These are phyloP conservation scores for Suhomyces terraborum DNA, from an alignment of 1,139 yeast genomes.

Conservation along the genomic window DNA sequence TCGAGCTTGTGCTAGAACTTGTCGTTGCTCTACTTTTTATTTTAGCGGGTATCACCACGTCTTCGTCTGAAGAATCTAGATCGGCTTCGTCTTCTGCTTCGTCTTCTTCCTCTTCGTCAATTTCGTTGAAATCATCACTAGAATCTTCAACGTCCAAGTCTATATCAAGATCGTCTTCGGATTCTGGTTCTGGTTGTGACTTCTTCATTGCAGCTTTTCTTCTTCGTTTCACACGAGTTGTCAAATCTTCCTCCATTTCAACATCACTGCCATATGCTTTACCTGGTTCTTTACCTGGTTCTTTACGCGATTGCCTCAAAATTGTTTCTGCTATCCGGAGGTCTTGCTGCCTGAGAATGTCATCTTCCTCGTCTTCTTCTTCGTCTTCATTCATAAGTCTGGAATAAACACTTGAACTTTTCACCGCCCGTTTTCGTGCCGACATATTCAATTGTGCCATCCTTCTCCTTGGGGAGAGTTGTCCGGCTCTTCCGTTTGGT, in stretches of 20 bases:
- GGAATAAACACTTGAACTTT: slow-evolving; percentile 30
- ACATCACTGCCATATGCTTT: slow-evolving; percentile 33
- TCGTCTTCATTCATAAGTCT: slow-evolving; percentile 40
- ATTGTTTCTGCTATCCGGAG: slow-evolving; percentile 48
- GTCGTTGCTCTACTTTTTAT: not conserved
- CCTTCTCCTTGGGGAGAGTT: slow-evolving; percentile 47
- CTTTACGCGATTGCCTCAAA: slow-evolving; percentile 29
- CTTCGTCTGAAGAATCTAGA: slow-evolving; percentile 9
- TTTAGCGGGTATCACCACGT: slow-evolving; percentile 7
- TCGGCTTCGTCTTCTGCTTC: slow-evolving; percentile 8
- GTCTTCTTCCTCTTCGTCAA: slow-evolving; percentile 14
- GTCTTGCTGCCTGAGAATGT: slow-evolving; percentile 38
- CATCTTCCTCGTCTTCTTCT: slow-evolving; percentile 32
- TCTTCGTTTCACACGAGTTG: slow-evolving; percentile 5
- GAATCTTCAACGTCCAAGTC: slow-evolving; percentile 5
- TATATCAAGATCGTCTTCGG: slow-evolving; percentile 6
- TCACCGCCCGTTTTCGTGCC: slow-evolving; percentile 53
- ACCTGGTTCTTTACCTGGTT: slow-evolving; percentile 14
- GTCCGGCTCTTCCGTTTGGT: slow-evolving; percentile 50
- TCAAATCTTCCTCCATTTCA: slow-evolving; percentile 33
- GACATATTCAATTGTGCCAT: slow-evolving; percentile 47
- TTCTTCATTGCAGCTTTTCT: slow-evolving; percentile 5
- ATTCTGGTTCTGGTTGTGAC: slow-evolving; percentile 4
- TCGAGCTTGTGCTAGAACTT: too few relatives aligned
- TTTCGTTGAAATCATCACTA: slow-evolving; percentile 7